Evolutionary conservation across 106 monocot species (phyloP).

Genomic region (Platanthera guangdongensis): DNA sequence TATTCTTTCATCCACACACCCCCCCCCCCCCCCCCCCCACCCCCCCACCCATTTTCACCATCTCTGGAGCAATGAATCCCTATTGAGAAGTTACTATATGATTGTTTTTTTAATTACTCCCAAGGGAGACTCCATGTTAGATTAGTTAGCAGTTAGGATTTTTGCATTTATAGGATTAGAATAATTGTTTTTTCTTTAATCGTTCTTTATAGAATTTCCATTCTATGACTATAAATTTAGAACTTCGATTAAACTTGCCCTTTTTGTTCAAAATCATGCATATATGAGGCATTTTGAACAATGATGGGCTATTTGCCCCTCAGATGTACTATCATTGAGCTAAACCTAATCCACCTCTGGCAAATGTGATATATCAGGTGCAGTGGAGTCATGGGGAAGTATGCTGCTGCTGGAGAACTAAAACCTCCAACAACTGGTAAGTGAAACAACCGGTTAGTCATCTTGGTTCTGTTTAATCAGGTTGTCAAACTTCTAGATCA

Average conservation of each 20-base stretch:
- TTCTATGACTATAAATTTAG: background rate
- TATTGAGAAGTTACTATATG: no score
- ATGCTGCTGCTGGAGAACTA: slow-evolving; percentile 97
- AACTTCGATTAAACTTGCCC: background rate
- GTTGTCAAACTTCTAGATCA: background rate
- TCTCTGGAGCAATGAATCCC: background rate
- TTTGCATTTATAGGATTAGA: no score
- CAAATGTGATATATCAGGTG: slow-evolving; percentile 48
- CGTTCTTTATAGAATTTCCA: background rate
- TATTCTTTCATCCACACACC: no score
- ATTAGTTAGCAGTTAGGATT: no score
- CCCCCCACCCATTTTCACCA: no score
- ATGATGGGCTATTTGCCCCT: background rate
- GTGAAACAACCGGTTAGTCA: slow-evolving; percentile 1
- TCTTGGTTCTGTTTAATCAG: background rate
- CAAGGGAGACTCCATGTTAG: no score
- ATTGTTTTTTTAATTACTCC: no score
- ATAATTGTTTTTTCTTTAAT: background rate
- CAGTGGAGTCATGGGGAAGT: slow-evolving; percentile 96
- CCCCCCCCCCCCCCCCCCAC: no score
- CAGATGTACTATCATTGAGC: background rate
- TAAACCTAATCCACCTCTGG: background rate
- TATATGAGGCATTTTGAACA: background rate
- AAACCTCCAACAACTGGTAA: slow-evolving; percentile 94
- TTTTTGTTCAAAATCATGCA: background rate